A percentile compares a stretch with the other conserved stretches of the same genome.
These are phyloP conservation scores for Staphylotrichum longicolle DNA, from an alignment of 495 filamentous ascomycete genomes.

Conservation along the genomic window DNA sequence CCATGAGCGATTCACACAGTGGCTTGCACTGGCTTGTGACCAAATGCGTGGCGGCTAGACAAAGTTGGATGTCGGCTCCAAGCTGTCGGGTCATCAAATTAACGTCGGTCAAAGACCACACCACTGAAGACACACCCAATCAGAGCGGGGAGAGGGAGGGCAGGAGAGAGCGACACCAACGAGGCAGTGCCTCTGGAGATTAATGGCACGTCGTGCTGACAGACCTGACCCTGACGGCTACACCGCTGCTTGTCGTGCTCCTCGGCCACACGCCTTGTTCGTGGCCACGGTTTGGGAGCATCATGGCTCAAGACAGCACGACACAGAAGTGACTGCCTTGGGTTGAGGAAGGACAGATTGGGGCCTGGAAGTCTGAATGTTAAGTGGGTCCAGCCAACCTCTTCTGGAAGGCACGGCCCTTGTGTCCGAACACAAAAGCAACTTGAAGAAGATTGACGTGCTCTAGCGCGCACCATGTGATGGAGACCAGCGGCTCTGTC, in stretches of 20 bases:
- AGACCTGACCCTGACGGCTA: too few species aligned
- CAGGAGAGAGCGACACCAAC: not conserved
- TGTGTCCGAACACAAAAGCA: not conserved
- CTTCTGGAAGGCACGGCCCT: conserved; percentile 7
- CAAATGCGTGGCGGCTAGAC: not conserved
- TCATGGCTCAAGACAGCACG: too few species aligned
- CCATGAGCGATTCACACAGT: not conserved
- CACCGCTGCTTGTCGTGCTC: too few species aligned
- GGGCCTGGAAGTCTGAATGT: too few species aligned
- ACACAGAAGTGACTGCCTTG: too few species aligned
- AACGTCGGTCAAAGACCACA: not conserved
- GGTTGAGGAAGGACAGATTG: too few species aligned
- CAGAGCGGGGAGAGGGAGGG: not conserved
- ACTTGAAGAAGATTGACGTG: not conserved
- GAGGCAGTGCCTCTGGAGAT: not conserved
- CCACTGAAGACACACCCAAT: conserved; percentile 6
- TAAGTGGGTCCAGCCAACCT: conserved; percentile 6
- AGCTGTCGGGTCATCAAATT: conserved; percentile 16
- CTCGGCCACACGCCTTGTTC: too few species aligned
- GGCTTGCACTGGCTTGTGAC: not conserved
- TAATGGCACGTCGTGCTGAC: conserved; percentile 6
- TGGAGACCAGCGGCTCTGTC: not conserved
- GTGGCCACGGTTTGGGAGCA: too few species aligned
- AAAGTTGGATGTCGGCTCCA: conserved; percentile 16
- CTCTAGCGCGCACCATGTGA: conserved; percentile 4